Conservation (phyloP, 2,329 filamentous ascomycete genomes). For the Ambrosiella xylebori region DNA sequence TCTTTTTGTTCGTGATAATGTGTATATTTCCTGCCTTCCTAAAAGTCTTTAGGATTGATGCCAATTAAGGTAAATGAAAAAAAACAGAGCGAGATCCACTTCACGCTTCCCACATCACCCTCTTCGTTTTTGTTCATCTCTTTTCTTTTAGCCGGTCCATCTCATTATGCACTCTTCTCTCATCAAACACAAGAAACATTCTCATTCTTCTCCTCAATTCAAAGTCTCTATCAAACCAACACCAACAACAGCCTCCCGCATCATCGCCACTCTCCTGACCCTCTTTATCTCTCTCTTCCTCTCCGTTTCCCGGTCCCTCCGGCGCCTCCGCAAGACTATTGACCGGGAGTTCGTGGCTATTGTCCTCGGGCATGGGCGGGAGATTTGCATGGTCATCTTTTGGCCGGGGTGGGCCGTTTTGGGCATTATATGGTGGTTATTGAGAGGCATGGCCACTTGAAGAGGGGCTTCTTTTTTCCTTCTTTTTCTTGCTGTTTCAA, state of each 20-base stretch:
- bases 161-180: too few relatives aligned
- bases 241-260: neutral
- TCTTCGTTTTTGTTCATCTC: too few relatives aligned
- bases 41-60: too few relatives aligned
- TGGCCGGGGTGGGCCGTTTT: slow-evolving; percentile 41
- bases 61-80: too few relatives aligned
- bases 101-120: too few relatives aligned
- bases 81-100: too few relatives aligned
- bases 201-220: too few relatives aligned
- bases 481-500: too few relatives aligned
- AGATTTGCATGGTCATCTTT: slow-evolving; percentile 32
- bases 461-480: neutral
- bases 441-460: slow-evolving; percentile 5
- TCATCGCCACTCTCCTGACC: neutral
- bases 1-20: too few relatives aligned
- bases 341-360: slow-evolving; percentile 35
- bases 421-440: slow-evolving; percentile 14
- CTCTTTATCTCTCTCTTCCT: neutral
- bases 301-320: neutral
- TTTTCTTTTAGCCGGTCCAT: too few relatives aligned
- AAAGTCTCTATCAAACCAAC: neutral
- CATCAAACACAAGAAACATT: neutral
- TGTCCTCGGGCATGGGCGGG: slow-evolving; percentile 33
- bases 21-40: too few relatives aligned
- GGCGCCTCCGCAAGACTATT: slow-evolving; percentile 5